Evolutionary conservation across 495 filamentous ascomycete species (phyloP).

Genomic region (Penicillium crystallinum): DNA sequence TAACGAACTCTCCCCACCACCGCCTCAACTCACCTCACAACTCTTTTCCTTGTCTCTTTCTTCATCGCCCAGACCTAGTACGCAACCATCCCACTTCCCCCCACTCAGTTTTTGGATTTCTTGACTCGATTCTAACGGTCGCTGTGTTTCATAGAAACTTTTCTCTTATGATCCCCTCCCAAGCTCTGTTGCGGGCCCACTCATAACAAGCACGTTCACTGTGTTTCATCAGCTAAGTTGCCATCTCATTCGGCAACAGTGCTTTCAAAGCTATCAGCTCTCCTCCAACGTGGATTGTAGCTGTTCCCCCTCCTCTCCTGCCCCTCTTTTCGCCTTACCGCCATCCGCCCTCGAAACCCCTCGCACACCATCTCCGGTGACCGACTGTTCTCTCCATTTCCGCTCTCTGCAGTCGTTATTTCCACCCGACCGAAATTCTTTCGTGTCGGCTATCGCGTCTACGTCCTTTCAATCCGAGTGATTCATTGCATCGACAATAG

Average conservation of each 20-base stretch:
- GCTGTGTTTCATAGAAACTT: neutral
- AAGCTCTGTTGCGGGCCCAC: slow-evolving; percentile 24
- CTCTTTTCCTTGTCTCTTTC: slow-evolving; percentile 6
- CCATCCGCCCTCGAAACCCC: slow-evolving; percentile 16
- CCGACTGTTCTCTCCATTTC: slow-evolving; percentile 7
- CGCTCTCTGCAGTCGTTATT: slow-evolving; percentile 3
- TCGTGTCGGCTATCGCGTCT: slow-evolving; percentile 8
- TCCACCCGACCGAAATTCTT: slow-evolving; percentile 14
- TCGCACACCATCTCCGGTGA: slow-evolving; percentile 15
- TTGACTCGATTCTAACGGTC: neutral
- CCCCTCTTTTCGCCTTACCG: slow-evolving; percentile 16
- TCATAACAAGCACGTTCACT: slow-evolving; percentile 15
- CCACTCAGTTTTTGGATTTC: neutral
- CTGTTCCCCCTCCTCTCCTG: slow-evolving; percentile 2
- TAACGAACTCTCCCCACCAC: slow-evolving; percentile 21
- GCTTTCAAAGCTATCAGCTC: neutral
- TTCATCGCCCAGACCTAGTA: slow-evolving; percentile 3
- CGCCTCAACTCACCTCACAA: slow-evolving; percentile 14
- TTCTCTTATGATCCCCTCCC: slow-evolving; percentile 18
- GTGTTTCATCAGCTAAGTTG: slow-evolving; percentile 4
- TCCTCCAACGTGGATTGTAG: neutral
- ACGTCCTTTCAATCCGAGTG: neutral
- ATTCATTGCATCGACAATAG: slow-evolving; percentile 15
- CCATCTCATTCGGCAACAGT: slow-evolving; percentile 7
- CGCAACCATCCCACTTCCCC: neutral